Evolutionary conservation across 441 rosid species (phyloP), one percentile per base, ranked within the genome.

Genomic region (Cnidoscolus chayamansa): DNA sequence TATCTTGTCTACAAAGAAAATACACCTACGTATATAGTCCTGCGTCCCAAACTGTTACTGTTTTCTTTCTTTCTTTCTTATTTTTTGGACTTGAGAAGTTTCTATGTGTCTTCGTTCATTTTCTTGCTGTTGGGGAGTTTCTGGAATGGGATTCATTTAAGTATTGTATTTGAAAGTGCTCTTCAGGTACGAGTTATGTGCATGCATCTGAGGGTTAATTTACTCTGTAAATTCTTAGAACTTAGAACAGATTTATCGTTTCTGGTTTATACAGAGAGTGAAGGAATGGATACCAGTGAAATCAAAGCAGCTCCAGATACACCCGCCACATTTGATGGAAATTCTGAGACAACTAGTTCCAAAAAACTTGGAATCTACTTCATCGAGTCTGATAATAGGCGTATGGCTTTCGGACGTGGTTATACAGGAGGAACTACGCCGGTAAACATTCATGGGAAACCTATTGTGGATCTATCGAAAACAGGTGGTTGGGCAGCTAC

Each of bases 401-500:
- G 92, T 66, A 86, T 83, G 73, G 87, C 97, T 58, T 83, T 90
- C 13, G 92, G 97, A 35, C 94, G 91, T 40, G 94, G 97, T 50
- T 89, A 90, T 77, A 88, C 92, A 6, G 97, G 93, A 67, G 97
- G 98, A 62, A 86, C 91, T 45, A 88, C 93, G 15, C 98, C 97
- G 0, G 97, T 94, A 49, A 80, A 92, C 72, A 81, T 94, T 71
- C 92, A 72, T 43, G 95, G 97, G 32, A 92, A 94, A 69, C 97
- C 97, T 60, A 92, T 94, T 37, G 32, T 90, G 1, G 89, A 94
- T 78, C 96, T 92, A 63, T 87, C 97, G 0, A 89, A 82, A 78
- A 91, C 98, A 4, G 98, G 97, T 45, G 97, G 98, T 69, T 92
- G 98, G 98, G 69, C 83, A 53, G 98, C 97, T 11, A 95, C 97